phyloP scores from a whole-genome alignment of 345 rosid genomes.

The Citrus medica region DNA sequence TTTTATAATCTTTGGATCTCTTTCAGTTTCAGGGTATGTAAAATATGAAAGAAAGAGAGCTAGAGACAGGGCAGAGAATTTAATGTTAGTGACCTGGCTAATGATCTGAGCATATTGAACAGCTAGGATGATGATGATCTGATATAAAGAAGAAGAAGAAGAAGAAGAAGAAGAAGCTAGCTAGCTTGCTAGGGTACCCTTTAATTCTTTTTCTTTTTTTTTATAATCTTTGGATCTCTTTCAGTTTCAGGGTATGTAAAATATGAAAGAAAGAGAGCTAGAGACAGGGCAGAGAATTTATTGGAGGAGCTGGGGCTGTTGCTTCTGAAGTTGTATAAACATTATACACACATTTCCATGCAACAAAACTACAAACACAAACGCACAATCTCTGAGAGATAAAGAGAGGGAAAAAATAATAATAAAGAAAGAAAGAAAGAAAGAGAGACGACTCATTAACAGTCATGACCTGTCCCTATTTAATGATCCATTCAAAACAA shows the following conservation, averaged over 20 bases:
- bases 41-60: not conserved
- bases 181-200: no score
- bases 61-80: not conserved
- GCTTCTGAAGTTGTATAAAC: not conserved
- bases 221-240: not conserved
- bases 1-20: not conserved
- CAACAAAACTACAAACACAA: slow-evolving; percentile 1
- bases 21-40: not conserved
- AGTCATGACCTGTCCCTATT: slow-evolving; percentile 20
- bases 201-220: no score
- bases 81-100: no score
- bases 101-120: no score
- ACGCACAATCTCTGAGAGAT: not conserved
- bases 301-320: not conserved
- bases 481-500: slow-evolving; percentile 13
- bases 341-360: slow-evolving; percentile 20
- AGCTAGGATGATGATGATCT: no score
- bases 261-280: not conserved
- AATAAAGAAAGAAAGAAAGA: not conserved
- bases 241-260: not conserved
- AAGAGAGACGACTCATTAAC: not conserved
- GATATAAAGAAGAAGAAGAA: no score
- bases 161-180: not conserved
- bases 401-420: no score
- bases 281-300: not conserved